Evolutionary conservation across 192 early-diverging fungal genomes (phyloP).

Genomic region (Mortierella hygrophila): DNA sequence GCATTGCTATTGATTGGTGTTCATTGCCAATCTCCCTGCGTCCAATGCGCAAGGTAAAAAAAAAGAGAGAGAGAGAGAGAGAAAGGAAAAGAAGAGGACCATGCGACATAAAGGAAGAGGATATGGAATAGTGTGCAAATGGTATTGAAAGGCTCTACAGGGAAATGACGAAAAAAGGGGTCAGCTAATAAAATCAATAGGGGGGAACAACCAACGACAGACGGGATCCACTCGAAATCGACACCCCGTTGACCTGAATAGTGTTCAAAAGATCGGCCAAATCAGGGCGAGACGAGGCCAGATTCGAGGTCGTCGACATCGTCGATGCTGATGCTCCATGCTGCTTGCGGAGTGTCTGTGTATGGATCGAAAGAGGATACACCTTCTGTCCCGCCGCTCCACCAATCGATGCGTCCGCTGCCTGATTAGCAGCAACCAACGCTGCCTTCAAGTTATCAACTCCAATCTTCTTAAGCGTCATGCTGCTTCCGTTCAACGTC

Average conservation of each 20-base stretch:
- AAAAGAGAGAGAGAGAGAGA: neutral
- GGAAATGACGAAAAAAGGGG: neutral
- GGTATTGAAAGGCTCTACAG: slow-evolving; percentile 2
- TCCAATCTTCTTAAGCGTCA: slow-evolving; percentile 33
- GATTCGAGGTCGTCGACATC: slow-evolving; percentile 15
- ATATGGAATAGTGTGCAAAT: neutral
- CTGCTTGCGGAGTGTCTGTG: slow-evolving; percentile 43
- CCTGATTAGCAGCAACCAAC: slow-evolving; percentile 38
- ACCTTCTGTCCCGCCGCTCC: slow-evolving; percentile 26
- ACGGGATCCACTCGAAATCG: slow-evolving; percentile 5
- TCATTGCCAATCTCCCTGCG: neutral
- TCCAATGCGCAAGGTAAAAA: neutral
- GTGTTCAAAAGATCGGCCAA: slow-evolving; percentile 46
- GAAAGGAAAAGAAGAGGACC: neutral
- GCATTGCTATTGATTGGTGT: neutral
- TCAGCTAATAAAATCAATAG: slow-evolving; percentile 8
- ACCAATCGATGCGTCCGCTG: slow-evolving; percentile 28
- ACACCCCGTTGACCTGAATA: slow-evolving; percentile 27
- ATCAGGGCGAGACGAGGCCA: slow-evolving; percentile 38
- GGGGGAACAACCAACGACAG: slow-evolving; percentile 44
- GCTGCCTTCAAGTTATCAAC: slow-evolving; percentile 53
- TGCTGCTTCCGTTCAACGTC: slow-evolving; percentile 14
- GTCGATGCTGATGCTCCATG: slow-evolving; percentile 23
- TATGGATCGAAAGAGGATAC: slow-evolving; percentile 38
- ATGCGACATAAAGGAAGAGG: neutral